These are phyloP conservation scores for Cystobasidium ongulense DNA, from an alignment of 768 basidiomycete genomes.

Conservation along the genomic window DNA sequence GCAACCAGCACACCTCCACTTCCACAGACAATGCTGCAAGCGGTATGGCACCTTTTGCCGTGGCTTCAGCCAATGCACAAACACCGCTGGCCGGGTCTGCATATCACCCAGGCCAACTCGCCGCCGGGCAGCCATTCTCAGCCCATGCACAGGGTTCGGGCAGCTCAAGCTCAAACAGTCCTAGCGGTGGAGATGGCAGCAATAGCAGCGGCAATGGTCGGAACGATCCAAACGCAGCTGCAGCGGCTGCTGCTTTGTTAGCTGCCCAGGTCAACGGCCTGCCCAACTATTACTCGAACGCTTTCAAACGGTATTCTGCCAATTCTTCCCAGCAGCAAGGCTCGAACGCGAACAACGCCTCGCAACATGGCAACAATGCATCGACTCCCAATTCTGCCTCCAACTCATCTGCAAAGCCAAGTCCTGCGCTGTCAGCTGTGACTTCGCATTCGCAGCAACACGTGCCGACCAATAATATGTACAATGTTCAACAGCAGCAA, in stretches of 20 bases:
- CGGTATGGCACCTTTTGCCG: neutral
- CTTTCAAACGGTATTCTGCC: neutral
- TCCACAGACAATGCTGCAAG: neutral
- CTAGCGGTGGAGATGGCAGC: neutral
- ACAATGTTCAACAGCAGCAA: neutral
- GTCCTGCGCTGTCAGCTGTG: neutral
- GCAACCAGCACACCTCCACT: neutral
- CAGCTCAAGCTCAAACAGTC: constrained; percentile 8
- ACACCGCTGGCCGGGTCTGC: neutral
- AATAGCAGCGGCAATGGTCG: constrained; percentile 12
- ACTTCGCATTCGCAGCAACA: neutral
- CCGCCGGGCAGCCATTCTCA: neutral
- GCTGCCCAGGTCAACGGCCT: neutral
- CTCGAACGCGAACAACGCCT: neutral
- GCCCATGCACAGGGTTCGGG: neutral
- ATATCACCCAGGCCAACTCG: neutral
- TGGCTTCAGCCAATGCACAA: neutral
- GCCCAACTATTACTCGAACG: neutral
- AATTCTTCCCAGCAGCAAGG: neutral
- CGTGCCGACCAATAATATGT: neutral
- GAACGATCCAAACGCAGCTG: neutral
- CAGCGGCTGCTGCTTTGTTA: neutral
- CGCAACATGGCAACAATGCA: neutral
- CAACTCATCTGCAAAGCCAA: neutral
- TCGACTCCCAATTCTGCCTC: neutral